Evolutionary conservation across 495 filamentous ascomycete genomes (phyloP).

Genomic region (Trichoderma gamsii): DNA sequence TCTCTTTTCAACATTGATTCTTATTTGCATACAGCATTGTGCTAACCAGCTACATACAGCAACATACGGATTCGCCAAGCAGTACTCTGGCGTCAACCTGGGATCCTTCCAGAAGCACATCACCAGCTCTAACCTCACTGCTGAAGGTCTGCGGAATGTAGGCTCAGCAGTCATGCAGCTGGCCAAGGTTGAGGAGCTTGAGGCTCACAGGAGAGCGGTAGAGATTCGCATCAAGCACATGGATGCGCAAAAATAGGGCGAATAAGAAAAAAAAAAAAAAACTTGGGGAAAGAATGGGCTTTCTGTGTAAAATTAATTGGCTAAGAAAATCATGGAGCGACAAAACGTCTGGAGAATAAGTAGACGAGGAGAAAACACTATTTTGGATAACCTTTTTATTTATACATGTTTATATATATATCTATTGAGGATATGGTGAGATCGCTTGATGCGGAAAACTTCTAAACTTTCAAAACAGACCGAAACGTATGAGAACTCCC

Average conservation of each 20-base stretch:
- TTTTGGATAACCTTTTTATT: neutral
- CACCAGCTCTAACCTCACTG: conserved; percentile 82
- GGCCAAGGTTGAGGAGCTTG: conserved; percentile 87
- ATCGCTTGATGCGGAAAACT: conserved; percentile 4
- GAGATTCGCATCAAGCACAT: conserved; percentile 73
- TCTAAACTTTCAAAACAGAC: neutral
- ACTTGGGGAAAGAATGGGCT: neutral
- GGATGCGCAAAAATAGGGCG: conserved; percentile 28
- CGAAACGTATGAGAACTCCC: neutral
- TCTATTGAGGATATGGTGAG: neutral
- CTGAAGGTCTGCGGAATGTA: conserved; percentile 75
- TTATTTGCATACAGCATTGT: neutral
- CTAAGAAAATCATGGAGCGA: neutral
- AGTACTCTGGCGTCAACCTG: conserved; percentile 96
- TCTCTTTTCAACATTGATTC: conserved; percentile 2
- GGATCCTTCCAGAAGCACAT: conserved; percentile 95
- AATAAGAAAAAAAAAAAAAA: neutral
- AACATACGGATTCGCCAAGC: conserved; percentile 95
- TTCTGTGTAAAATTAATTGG: neutral
- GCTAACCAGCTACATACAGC: conserved; percentile 47
- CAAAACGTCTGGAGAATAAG: neutral
- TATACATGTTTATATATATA: neutral
- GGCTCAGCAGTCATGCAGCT: conserved; percentile 87
- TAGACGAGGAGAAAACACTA: neutral
- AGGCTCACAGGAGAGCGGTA: conserved; percentile 89